Conservation (phyloP, 1,284 basidiomycete genomes). For the Trichosporon inkin region DNA sequence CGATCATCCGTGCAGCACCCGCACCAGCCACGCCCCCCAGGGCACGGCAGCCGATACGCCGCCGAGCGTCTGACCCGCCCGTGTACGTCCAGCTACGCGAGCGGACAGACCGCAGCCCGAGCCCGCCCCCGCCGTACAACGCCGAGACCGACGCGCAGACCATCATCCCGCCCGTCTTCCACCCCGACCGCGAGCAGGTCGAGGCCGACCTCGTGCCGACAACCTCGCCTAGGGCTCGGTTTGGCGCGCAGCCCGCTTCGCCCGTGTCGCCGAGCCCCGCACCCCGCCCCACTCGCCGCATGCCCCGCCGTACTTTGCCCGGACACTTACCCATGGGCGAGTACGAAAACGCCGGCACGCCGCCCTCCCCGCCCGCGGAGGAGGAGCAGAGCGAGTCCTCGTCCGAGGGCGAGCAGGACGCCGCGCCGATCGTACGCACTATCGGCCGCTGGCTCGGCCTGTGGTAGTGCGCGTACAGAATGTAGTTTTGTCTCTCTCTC, state of each 20-base stretch:
- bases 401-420: neutral
- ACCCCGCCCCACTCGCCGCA: neutral
- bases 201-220: neutral
- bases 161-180: slow-evolving; percentile 30
- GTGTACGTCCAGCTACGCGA: slow-evolving; percentile 9
- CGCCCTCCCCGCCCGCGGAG: neutral
- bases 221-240: neutral
- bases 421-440: slow-evolving; percentile 3
- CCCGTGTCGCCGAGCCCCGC: neutral
- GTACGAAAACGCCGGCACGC: neutral
- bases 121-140: slow-evolving; percentile 44
- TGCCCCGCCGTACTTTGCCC: neutral
- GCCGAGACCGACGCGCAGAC: slow-evolving; percentile 33
- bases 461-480: neutral
- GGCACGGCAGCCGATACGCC: neutral
- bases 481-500: no score
- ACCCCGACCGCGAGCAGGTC: slow-evolving; percentile 4
- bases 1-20: slow-evolving; percentile 9
- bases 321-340: neutral
- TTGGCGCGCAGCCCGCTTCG: neutral
- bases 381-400: neutral
- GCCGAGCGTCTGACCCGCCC: slow-evolving; percentile 15
- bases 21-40: no score
- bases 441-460: slow-evolving; percentile 15
- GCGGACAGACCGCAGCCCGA: slow-evolving; percentile 23